Base-by-base conservation (phyloP, 331 rosid genomes). In the Malus hybrid region DNA sequence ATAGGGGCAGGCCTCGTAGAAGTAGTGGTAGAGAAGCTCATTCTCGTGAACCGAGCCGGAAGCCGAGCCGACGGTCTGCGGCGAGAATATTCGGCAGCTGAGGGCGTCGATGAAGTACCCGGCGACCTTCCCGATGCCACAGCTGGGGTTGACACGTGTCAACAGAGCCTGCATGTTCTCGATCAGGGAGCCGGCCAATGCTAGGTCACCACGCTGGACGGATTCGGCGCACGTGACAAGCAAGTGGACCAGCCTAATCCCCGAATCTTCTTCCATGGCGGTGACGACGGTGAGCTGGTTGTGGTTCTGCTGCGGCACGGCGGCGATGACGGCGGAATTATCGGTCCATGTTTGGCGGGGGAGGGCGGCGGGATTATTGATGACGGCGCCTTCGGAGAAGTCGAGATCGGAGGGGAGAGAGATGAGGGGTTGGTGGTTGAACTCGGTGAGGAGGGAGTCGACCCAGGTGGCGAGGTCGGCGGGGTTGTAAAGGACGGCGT, bases 71-170 rank as follows among this genome's bases (percentile, higher is more conserved):
- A 57, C 29, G n/a, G 70, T 42, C 27, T 66, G 83, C 7, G 85
- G 86, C 0, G 76, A 2, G 73, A 85, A 88, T 60, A 93, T 76
- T n/a, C 98, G 93, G 77, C 88, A 90, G 63, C 85, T 87, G 18
- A 93, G 81, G 18, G 98, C 97, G 75, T 87, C 90, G 87, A 93
- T 88, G 89, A 93, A 93, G 69, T 84, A 86, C 0, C 91, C 90
- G 75, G 97, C 98, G 69, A 93, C 98, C 59, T 93, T 93, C 0
- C 98, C 98, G 84, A 93, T 91, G 18, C 97, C 98, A 79, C 87
- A 80, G 10, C 19, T 70, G 33, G 88, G 80, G 88, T 83, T 91
- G 75, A 93, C 91, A 11, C 81, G 84, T 5, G 83, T 76, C n/a
- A 91, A 62, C 69, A 93, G 57, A 4, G 70, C 67, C 54, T 88